Evolutionary conservation across 768 basidiomycete genomes (phyloP), one percentile per base, ranked within the genome.

Genomic region (Hypholoma sublateritium): DNA sequence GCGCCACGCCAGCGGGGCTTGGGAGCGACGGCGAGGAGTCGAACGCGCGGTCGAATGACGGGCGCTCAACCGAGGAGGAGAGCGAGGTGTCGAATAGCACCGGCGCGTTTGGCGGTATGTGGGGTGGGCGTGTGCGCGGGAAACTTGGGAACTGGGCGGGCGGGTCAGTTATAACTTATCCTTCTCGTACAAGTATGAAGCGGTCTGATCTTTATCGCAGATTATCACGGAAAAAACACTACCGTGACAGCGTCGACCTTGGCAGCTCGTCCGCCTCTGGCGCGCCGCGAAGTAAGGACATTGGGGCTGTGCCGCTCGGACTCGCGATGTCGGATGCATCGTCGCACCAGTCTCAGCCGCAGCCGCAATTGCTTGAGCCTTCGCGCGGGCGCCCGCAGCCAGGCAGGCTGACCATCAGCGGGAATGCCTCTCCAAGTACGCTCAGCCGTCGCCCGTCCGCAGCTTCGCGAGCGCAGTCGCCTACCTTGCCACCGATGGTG

Each of bases 71-170:
- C 4, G 78, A 79, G 59, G 80, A 81, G 34, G 80, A 81, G 62
- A 78, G 78, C 41, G 78, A 77, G 32, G 68, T 46, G n/a, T 55
- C 64, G 2, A 57, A 57, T 46, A 53, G 57, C 36, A 22, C 56
- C 7, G 56, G 56, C 16, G 62, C 62, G 11, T 71, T 74, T 57
- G 69, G 70, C 11, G 69, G 73, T 3, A 71, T 74, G 61, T 81
- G 79, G 79, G 68, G 76, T 12, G 78, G 72, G 25, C 70, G 66
- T 44, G 70, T 79, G 60, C 74, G 75, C 56, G 75, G 70, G 54
- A 80, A 76, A 55, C 65, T 81, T 17, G 79, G 74, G 53, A 73
- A 69, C 17, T 81, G 78, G 79, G 68, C 78, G 48, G 72, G 72
- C 19, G 36, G 21, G 35, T 39, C 3, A 19, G 36, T 25, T 35